These are phyloP conservation scores for Aspergillus cavernicola DNA, from an alignment of 495 filamentous ascomycete genomes.

Conservation along the genomic window DNA sequence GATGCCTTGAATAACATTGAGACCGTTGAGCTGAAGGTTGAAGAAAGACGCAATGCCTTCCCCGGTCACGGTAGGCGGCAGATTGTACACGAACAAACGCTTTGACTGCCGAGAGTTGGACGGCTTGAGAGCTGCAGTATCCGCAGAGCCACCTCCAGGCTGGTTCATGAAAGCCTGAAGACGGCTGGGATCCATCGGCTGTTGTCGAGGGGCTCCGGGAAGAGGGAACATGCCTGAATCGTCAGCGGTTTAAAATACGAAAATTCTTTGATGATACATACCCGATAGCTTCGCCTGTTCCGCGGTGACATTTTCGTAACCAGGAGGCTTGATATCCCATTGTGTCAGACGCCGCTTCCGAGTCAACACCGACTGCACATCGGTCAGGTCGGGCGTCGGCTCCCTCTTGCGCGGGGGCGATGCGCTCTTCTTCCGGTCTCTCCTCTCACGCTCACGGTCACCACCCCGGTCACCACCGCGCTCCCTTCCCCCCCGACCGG, in stretches of 20 bases:
- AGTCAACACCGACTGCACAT: conserved; percentile 70
- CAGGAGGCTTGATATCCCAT: conserved; percentile 98
- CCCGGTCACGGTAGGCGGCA: conserved; percentile 65
- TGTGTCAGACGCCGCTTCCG: conserved; percentile 90
- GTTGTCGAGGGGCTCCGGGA: conserved; percentile 89
- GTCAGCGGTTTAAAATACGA: conserved; percentile 5
- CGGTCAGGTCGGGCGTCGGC: conserved; percentile 91
- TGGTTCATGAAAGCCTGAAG: conserved; percentile 95
- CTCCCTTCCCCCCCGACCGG: conserved; percentile 49
- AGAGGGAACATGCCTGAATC: conserved; percentile 86
- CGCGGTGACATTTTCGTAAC: conserved; percentile 97
- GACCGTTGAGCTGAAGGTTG: conserved; percentile 90
- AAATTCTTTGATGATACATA: conserved; percentile 23
- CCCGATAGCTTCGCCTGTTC: conserved; percentile 99
- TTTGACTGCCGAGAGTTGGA: conserved; percentile 90
- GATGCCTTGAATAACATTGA: conserved; percentile 79
- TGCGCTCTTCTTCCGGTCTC: conserved; percentile 71
- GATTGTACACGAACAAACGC: conserved; percentile 80
- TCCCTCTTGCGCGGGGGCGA: conserved; percentile 87
- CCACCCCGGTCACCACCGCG: conserved; percentile 15
- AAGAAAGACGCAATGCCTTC: conserved; percentile 79
- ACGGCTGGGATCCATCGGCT: conserved; percentile 92
- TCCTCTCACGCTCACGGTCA: conserved; percentile 28
- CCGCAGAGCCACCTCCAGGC: conserved; percentile 68
- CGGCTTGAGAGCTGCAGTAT: conserved; percentile 78